A percentile compares a stretch with the other conserved stretches of the same genome.
These are phyloP conservation scores for Bruguiera gymnorhiza DNA, from an alignment of 345 rosid species.

Conservation along the genomic window DNA sequence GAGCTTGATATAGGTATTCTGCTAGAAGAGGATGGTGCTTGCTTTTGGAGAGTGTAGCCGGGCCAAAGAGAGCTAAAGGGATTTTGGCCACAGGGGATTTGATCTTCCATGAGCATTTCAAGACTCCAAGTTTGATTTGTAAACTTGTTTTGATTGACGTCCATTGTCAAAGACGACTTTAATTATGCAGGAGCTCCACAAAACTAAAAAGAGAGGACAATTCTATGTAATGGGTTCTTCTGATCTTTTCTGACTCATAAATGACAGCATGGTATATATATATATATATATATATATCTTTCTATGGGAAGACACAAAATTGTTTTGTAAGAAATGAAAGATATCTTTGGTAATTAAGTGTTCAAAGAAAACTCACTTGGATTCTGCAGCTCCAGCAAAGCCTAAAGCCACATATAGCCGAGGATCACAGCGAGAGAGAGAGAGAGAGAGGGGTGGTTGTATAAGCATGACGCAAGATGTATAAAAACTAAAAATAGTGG, in stretches of 20 bases:
- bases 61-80: conserved; percentile 34
- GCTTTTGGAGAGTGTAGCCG: conserved; percentile 18
- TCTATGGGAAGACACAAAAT: conserved; percentile 29
- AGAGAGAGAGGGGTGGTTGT: conserved; percentile 15
- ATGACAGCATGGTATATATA: background rate
- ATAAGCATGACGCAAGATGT: conserved; percentile 28
- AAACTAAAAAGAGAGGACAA: conserved; percentile 8
- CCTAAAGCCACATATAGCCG: background rate
- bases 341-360: conserved; percentile 9
- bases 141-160: conserved; percentile 49
- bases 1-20: conserved; percentile 15
- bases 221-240: conserved; percentile 17
- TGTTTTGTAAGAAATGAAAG: conserved; percentile 42
- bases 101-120: conserved; percentile 48
- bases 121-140: conserved; percentile 46
- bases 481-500: background rate
- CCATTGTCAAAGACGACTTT: conserved; percentile 35
- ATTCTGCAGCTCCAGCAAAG: background rate
- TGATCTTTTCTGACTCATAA: conserved; percentile 14
- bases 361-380: background rate
- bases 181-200: conserved; percentile 1
- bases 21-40: conserved; percentile 26
- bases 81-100: conserved; percentile 27
- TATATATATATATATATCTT: background rate
- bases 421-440: conserved; percentile 5